Evolutionary conservation across 2,329 filamentous ascomycete species (phyloP).

Genomic region (Fusarium tanahbumbuense): DNA sequence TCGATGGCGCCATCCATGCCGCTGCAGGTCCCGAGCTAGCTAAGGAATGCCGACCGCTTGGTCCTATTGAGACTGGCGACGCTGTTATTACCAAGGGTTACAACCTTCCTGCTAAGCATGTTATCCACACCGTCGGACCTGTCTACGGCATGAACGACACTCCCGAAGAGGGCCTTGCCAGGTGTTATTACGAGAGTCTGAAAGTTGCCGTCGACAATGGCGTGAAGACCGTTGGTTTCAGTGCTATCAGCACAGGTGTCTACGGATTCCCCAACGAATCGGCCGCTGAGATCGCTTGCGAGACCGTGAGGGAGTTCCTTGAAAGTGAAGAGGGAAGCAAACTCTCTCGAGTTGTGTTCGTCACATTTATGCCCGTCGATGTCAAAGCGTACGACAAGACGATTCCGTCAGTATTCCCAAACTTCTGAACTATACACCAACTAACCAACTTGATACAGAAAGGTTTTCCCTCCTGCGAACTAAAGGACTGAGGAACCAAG

Average conservation of each 20-base stretch:
- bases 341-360: constrained; percentile 83
- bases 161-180: constrained; percentile 62
- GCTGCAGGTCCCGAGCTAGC: constrained; percentile 79
- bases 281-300: constrained; percentile 78
- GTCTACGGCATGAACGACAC: constrained; percentile 66
- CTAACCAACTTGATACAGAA: constrained; percentile 26
- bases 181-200: constrained; percentile 78
- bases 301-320: constrained; percentile 67
- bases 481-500: neutral
- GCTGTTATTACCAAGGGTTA: constrained; percentile 88
- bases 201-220: constrained; percentile 75
- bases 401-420: constrained; percentile 73
- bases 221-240: constrained; percentile 82
- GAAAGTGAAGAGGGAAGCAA: constrained; percentile 58
- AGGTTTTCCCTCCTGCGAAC: constrained; percentile 42
- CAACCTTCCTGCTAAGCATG: constrained; percentile 76
- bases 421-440: neutral
- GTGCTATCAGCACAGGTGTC: constrained; percentile 85
- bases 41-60: constrained; percentile 76
- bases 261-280: constrained; percentile 85
- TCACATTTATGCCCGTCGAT: constrained; percentile 84
- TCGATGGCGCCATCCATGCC: constrained; percentile 87
- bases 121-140: constrained; percentile 94
- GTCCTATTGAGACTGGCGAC: constrained; percentile 79
- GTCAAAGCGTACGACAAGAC: constrained; percentile 75